Evolutionary conservation across 495 filamentous ascomycete species (phyloP).

Genomic region (Haplographium delicatum): DNA sequence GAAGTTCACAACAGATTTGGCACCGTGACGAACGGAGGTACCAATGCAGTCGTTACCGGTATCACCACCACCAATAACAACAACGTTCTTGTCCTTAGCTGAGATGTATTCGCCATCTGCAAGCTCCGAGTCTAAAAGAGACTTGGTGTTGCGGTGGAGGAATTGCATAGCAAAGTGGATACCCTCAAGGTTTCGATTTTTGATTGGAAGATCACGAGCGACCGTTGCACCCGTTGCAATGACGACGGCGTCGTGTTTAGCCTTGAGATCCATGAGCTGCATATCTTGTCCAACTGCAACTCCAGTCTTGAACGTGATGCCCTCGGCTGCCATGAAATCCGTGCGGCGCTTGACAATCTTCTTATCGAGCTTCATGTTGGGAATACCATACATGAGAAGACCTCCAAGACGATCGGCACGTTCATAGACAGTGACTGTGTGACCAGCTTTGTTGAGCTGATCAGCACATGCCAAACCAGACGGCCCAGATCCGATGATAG

Average conservation of each 20-base stretch:
- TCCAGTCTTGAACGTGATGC: conserved; percentile 75
- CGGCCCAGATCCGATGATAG: conserved; percentile 92
- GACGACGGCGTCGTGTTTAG: conserved; percentile 77
- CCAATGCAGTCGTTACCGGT: conserved; percentile 99
- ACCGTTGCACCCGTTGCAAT: conserved; percentile 97
- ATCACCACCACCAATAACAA: conserved; percentile 98
- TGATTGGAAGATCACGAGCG: conserved; percentile 90
- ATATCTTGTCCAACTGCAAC: conserved; percentile 77
- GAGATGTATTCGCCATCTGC: conserved; percentile 88
- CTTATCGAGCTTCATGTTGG: conserved; percentile 99
- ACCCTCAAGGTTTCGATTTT: conserved; percentile 83
- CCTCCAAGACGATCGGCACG: conserved; percentile 90
- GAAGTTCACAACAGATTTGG: conserved; percentile 96
- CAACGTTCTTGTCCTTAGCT: conserved; percentile 92
- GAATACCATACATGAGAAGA: conserved; percentile 97
- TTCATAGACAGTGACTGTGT: conserved; percentile 92
- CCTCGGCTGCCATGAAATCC: conserved; percentile 93
- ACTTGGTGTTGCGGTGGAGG: conserved; percentile 97
- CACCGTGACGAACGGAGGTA: conserved; percentile 95
- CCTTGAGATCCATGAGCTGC: conserved; percentile 69
- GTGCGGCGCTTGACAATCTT: conserved; percentile 93
- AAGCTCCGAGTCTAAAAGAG: conserved; percentile 87
- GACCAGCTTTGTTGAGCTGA: conserved; percentile 92
- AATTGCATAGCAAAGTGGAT: conserved; percentile 99
- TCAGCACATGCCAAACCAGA: conserved; percentile 90